phyloP scores from a whole-genome alignment of 768 basidiomycete genomes.

The Termitomyces bulborhizus region DNA sequence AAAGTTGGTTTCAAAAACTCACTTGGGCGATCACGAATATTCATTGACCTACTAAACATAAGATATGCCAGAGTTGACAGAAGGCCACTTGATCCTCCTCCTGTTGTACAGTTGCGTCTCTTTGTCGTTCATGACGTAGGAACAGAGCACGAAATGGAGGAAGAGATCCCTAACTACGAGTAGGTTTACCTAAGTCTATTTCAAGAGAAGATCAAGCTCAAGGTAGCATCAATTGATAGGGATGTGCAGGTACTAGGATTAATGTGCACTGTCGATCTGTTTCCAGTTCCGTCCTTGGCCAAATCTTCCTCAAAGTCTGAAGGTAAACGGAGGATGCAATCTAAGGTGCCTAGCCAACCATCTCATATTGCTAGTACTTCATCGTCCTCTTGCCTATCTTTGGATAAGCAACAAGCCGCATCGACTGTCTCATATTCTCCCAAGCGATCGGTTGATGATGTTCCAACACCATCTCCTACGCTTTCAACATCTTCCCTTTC shows the following conservation, averaged over 20 bases:
- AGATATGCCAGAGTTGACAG: slow-evolving; percentile 61
- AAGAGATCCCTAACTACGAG: slow-evolving; percentile 43
- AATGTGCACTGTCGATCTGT: slow-evolving; percentile 74
- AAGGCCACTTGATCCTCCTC: slow-evolving; percentile 61
- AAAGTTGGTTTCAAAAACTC: slow-evolving; percentile 36
- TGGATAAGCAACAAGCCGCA: slow-evolving; percentile 3
- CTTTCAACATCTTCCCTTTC: slow-evolving; percentile 2
- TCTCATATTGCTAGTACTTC: slow-evolving; percentile 10
- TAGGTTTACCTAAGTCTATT: slow-evolving; percentile 19
- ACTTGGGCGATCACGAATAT: not conserved
- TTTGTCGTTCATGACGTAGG: slow-evolving; percentile 40
- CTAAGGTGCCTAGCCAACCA: slow-evolving; percentile 6
- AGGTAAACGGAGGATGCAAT: slow-evolving; percentile 3
- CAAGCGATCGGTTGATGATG: not conserved
- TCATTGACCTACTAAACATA: slow-evolving; percentile 8
- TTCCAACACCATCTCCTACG: slow-evolving; percentile 6
- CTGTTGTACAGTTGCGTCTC: slow-evolving; percentile 48
- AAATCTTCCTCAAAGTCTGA: not conserved
- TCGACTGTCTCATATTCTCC: slow-evolving; percentile 5
- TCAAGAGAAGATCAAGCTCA: not conserved
- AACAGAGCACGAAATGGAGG: slow-evolving; percentile 31
- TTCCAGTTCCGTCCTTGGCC: slow-evolving; percentile 39
- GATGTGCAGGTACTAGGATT: slow-evolving; percentile 59
- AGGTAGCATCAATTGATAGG: slow-evolving; percentile 26
- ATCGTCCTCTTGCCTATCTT: not conserved